Evolutionary conservation across 257 asterid species (phyloP).

Genomic region (Nicotiana attenuata): DNA sequence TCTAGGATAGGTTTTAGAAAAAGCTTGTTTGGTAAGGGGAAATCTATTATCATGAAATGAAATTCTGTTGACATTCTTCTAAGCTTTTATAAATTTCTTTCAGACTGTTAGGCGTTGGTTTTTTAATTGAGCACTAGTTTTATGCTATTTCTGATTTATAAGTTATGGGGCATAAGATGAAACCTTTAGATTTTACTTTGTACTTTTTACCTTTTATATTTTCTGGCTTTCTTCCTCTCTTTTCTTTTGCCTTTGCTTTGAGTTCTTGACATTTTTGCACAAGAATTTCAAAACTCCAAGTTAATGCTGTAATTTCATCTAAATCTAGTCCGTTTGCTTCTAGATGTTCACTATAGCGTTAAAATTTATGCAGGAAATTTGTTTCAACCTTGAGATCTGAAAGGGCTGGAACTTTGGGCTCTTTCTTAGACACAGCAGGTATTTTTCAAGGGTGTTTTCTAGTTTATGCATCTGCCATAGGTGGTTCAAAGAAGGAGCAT

Average conservation of each 20-base stretch:
- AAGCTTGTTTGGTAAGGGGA: not conserved
- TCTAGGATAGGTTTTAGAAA: not conserved
- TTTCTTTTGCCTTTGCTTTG: not conserved
- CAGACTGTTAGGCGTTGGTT: not conserved
- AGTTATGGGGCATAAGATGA: not conserved
- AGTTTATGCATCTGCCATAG: not conserved
- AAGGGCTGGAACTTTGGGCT: conserved; percentile 62
- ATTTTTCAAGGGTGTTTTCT: conserved; percentile 12
- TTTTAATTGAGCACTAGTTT: too few species aligned
- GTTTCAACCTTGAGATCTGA: conserved; percentile 82
- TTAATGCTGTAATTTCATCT: not conserved
- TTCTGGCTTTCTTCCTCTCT: not conserved
- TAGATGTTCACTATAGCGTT: conserved; percentile 12
- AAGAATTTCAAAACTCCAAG: not conserved
- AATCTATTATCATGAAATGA: not conserved
- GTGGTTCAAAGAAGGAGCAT: not conserved
- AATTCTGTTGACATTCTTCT: not conserved
- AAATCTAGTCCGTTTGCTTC: not conserved
- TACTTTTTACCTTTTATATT: too few species aligned
- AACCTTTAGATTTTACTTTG: not conserved
- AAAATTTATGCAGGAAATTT: conserved; percentile 66
- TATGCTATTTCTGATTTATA: too few species aligned
- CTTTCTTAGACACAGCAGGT: conserved; percentile 77
- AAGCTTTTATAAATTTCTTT: not conserved
- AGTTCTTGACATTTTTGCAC: not conserved